phyloP scores from a whole-genome alignment of 1,284 basidiomycete genomes.

The Termitomyces sp. region DNA sequence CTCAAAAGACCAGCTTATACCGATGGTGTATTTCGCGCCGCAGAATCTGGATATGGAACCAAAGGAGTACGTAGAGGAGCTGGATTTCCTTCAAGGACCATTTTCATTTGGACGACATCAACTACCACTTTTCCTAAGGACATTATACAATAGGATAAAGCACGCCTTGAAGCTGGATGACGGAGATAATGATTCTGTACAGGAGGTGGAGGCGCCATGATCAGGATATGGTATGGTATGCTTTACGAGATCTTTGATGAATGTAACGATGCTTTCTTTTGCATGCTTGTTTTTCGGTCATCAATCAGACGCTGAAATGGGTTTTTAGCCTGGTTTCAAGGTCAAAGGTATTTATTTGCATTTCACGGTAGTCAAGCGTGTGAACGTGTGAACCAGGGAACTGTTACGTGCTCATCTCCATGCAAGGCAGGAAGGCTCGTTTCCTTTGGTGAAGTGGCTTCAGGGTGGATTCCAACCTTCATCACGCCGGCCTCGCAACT shows the following conservation, averaged over 20 bases:
- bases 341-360: too few relatives aligned
- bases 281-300: not conserved
- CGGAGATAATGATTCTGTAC: conserved; percentile 10
- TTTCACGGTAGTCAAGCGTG: too few relatives aligned
- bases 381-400: too few relatives aligned
- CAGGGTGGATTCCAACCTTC: too few relatives aligned
- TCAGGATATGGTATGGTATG: not conserved
- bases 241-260: not conserved
- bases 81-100: conserved; percentile 55
- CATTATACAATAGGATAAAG: conserved; percentile 45
- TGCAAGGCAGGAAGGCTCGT: too few relatives aligned
- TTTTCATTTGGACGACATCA: conserved; percentile 68
- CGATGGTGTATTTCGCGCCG: conserved; percentile 57
- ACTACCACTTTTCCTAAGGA: conserved; percentile 57
- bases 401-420: too few relatives aligned
- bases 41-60: conserved; percentile 58
- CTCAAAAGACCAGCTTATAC: conserved; percentile 34
- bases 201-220: conserved; percentile 2
- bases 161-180: conserved; percentile 22
- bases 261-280: not conserved
- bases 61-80: conserved; percentile 43
- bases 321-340: too few relatives aligned
- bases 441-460: too few relatives aligned
- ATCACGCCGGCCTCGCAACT: too few relatives aligned
- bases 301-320: not conserved